Evolutionary conservation across 2,329 filamentous ascomycete genomes (phyloP).

Genomic region (Aspergillus hortae): DNA sequence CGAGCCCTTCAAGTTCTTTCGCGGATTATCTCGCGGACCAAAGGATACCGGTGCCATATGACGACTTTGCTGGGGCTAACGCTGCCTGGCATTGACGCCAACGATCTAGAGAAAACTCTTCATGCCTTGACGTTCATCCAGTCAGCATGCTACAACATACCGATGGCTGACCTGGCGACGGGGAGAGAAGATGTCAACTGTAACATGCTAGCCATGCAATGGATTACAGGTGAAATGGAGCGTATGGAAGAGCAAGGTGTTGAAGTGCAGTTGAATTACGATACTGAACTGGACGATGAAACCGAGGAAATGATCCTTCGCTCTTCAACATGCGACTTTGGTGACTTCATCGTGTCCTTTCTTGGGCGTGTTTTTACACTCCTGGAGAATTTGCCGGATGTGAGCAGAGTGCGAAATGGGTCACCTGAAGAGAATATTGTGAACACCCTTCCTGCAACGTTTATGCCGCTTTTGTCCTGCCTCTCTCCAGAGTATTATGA

Average conservation of each 20-base stretch:
- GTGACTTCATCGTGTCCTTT: conserved; percentile 87
- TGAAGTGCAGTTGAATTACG: conserved; percentile 80
- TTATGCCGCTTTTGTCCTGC: conserved; percentile 85
- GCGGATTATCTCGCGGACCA: conserved; percentile 84
- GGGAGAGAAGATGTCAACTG: conserved; percentile 66
- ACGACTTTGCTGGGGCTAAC: conserved; percentile 90
- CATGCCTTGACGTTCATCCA: conserved; percentile 95
- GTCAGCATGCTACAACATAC: conserved; percentile 92
- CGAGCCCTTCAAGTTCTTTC: conserved; percentile 89
- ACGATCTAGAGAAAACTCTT: conserved; percentile 93
- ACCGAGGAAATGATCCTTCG: conserved; percentile 84
- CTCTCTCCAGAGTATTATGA: conserved; percentile 93
- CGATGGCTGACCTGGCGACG: conserved; percentile 76
- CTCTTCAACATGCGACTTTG: conserved; percentile 90
- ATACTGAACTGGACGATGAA: conserved; percentile 73
- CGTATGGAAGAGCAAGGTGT: conserved; percentile 86
- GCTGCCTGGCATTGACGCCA: conserved; percentile 93
- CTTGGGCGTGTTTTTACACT: conserved; percentile 93
- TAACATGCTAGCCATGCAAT: conserved; percentile 77
- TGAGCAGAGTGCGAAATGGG: conserved; percentile 78
- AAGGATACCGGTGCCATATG: conserved; percentile 94
- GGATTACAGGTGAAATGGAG: conserved; percentile 92
- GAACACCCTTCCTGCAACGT: conserved; percentile 86
- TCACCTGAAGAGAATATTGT: conserved; percentile 97
- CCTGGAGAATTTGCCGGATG: conserved; percentile 90